Conservation (phyloP, 2,329 filamentous ascomycete species). For the Rugonectria rugulosa region DNA sequence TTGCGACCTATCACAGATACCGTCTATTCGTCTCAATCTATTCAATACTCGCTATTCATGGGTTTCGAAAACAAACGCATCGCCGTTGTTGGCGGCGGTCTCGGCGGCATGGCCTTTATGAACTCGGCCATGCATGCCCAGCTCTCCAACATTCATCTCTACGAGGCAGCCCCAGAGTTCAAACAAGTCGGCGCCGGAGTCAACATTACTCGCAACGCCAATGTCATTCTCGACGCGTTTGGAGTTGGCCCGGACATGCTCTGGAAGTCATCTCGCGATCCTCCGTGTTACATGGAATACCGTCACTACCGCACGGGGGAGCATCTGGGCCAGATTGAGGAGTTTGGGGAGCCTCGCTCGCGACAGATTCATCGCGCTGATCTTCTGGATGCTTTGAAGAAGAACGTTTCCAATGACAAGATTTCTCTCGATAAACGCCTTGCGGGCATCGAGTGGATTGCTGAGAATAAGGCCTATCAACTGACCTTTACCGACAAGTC, state of each 20-base stretch:
- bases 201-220: not conserved
- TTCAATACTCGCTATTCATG: too few species aligned
- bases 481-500: not conserved
- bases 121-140: not conserved
- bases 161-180: not conserved
- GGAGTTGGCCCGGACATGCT: not conserved
- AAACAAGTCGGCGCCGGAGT: not conserved
- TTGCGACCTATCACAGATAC: too few species aligned
- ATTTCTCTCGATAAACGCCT: not conserved
- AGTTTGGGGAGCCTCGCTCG: not conserved
- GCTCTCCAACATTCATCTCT: not conserved
- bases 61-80: not conserved
- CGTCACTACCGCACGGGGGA: not conserved
- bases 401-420: not conserved
- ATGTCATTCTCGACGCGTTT: not conserved
- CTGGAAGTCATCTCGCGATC: not conserved
- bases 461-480: not conserved
- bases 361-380: not conserved
- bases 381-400: not conserved
- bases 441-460: not conserved
- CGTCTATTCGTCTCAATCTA: too few species aligned
- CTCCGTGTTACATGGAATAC: not conserved
- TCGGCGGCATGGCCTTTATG: not conserved
- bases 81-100: not conserved
- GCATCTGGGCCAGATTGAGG: not conserved